Percentiles rank a stretch among this genome's conserved stretches.
Conservation (phyloP, 768 basidiomycete genomes). For the Tulasnella sp. region DNA sequence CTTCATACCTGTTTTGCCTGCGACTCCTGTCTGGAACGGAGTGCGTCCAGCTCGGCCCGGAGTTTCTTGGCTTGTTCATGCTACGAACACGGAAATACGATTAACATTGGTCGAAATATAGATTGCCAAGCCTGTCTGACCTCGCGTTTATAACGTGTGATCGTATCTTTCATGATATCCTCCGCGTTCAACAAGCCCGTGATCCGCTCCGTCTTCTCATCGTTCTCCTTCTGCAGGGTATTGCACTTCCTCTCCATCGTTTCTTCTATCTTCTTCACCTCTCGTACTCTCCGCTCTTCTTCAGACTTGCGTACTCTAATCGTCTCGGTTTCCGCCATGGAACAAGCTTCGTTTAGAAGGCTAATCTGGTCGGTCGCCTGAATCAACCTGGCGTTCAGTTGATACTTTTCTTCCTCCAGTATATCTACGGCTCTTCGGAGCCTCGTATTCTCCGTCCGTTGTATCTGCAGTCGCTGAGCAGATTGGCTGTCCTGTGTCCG, state of each 20-base stretch:
- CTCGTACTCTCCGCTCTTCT: neutral
- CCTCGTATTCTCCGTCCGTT: neutral
- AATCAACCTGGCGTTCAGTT: neutral
- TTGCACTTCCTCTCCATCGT: neutral
- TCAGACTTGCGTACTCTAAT: neutral
- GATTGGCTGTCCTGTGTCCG: conserved; percentile 1
- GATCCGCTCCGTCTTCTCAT: neutral
- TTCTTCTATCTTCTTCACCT: neutral
- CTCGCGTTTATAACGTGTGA: neutral
- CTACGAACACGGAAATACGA: neutral
- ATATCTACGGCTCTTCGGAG: neutral
- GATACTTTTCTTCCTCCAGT: neutral
- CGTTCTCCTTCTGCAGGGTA: neutral
- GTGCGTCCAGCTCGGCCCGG: neutral
- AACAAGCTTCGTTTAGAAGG: neutral
- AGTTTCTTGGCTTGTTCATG: conserved; percentile 1
- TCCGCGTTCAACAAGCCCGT: neutral
- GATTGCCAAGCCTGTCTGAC: neutral
- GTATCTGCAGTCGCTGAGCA: neutral
- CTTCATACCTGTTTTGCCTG: neutral
- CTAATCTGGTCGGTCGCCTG: neutral
- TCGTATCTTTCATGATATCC: neutral
- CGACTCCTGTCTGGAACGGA: neutral
- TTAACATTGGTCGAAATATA: too few relatives aligned
- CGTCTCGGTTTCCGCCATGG: neutral